These are phyloP conservation scores for Scenedesmus sp. DNA, from an alignment of 163 green algal genomes.

Conservation along the genomic window DNA sequence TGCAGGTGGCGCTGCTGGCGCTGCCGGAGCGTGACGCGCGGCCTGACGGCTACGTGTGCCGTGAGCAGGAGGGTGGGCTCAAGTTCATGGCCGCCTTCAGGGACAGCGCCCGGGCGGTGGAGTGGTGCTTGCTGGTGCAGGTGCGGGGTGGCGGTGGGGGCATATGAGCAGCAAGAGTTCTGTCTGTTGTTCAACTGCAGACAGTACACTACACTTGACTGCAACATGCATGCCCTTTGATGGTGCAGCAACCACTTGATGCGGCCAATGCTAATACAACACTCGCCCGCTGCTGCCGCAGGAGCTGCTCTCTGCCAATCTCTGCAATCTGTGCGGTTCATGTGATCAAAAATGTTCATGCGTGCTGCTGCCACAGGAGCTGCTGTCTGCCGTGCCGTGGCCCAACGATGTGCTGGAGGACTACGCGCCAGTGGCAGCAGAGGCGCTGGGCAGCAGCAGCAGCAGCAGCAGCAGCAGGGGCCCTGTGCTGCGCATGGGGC, in stretches of 20 bases:
- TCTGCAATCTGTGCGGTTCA: too few relatives aligned
- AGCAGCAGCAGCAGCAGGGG: neutral
- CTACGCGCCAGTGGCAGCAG: neutral
- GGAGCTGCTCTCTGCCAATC: too few relatives aligned
- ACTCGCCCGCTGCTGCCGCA: too few relatives aligned
- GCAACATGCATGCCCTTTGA: too few relatives aligned
- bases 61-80: constrained; percentile 58
- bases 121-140: constrained; percentile 68
- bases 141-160: constrained; percentile 41
- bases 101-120: constrained; percentile 47
- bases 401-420: constrained; percentile 7
- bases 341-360: too few relatives aligned
- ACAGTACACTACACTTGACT: too few relatives aligned
- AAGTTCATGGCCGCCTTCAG: constrained; percentile 70
- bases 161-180: too few relatives aligned
- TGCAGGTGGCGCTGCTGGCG: constrained; percentile 21
- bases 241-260: too few relatives aligned
- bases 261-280: too few relatives aligned
- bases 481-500: constrained; percentile 33
- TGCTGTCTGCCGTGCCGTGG: constrained; percentile 32
- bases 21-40: constrained; percentile 30
- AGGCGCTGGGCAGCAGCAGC: neutral
- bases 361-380: constrained; percentile 47
- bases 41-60: constrained; percentile 65
- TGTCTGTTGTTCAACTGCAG: too few relatives aligned